phyloP scores from a whole-genome alignment of 768 basidiomycete genomes.

The Pulveroboletus frians region DNA sequence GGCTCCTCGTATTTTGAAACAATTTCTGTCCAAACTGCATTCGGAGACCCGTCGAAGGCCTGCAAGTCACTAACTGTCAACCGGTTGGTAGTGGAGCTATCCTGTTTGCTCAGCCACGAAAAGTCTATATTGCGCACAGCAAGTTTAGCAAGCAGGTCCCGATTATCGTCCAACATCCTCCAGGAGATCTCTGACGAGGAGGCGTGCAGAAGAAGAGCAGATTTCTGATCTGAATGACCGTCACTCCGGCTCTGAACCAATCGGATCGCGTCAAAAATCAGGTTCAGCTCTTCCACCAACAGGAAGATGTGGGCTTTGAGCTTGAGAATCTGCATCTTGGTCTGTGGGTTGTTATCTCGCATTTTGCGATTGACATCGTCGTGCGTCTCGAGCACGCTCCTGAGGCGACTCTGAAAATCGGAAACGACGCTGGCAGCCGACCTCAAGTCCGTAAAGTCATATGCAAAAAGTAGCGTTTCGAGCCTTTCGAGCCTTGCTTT shows the following conservation, averaged over 20 bases:
- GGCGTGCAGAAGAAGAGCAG: conserved; percentile 74
- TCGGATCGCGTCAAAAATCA: conserved; percentile 83
- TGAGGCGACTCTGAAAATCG: conserved; percentile 67
- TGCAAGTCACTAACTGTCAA: conserved; percentile 71
- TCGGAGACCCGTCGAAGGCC: conserved; percentile 80
- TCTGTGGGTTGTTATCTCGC: conserved; percentile 30
- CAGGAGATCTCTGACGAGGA: conserved; percentile 86
- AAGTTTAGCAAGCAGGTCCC: conserved; percentile 76
- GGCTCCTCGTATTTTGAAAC: conserved; percentile 72
- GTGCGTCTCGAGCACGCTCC: conserved; percentile 54
- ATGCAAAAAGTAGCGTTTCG: conserved; percentile 78
- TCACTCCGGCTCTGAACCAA: conserved; percentile 73
- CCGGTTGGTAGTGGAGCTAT: conserved; percentile 79
- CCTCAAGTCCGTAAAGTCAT: conserved; percentile 76
- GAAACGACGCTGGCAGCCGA: conserved; percentile 69
- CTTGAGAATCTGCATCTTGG: conserved; percentile 54
- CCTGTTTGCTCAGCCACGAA: conserved; percentile 80
- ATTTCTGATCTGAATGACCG: conserved; percentile 65
- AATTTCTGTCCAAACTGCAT: conserved; percentile 85
- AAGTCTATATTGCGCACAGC: conserved; percentile 76
- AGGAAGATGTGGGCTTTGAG: conserved; percentile 69
- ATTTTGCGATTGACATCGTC: conserved; percentile 36
- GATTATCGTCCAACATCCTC: conserved; percentile 76
- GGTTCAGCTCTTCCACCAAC: conserved; percentile 72
- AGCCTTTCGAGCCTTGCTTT: conserved; percentile 72